Conservation (phyloP, 1,139 yeast species). For the Debaryomycetaceae sp. region DNA sequence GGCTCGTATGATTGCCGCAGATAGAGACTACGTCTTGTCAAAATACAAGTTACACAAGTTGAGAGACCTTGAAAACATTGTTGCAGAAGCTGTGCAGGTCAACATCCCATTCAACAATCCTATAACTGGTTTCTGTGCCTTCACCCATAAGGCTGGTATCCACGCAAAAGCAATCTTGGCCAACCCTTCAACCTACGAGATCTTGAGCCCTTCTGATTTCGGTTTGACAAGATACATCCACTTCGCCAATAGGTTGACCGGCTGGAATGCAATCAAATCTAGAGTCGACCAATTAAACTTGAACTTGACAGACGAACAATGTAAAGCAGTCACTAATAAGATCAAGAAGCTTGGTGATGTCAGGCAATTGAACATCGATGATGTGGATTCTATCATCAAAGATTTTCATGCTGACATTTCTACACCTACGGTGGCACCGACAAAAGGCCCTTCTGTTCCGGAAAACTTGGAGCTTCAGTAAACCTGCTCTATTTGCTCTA, state of each 20-base stretch:
- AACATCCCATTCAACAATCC: slow-evolving; percentile 61
- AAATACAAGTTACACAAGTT: slow-evolving; percentile 53
- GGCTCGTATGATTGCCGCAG: slow-evolving; percentile 62
- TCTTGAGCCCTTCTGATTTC: slow-evolving; percentile 54
- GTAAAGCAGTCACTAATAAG: slow-evolving; percentile 53
- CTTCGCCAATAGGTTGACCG: slow-evolving; percentile 58
- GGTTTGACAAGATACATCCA: slow-evolving; percentile 57
- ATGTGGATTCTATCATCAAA: slow-evolving; percentile 47
- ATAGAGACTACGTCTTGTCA: slow-evolving; percentile 54
- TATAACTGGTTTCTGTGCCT: slow-evolving; percentile 61
- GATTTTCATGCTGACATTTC: slow-evolving; percentile 39
- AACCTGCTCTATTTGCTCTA: too few relatives aligned
- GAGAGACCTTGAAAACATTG: slow-evolving; percentile 55
- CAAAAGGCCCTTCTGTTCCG: slow-evolving; percentile 3
- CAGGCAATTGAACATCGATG: slow-evolving; percentile 46
- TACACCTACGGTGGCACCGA: slow-evolving; percentile 22
- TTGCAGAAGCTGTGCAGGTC: slow-evolving; percentile 57
- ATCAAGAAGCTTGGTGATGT: slow-evolving; percentile 58
- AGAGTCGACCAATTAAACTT: slow-evolving; percentile 48
- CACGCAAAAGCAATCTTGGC: slow-evolving; percentile 61
- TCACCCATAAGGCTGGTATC: slow-evolving; percentile 61
- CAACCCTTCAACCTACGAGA: slow-evolving; percentile 59
- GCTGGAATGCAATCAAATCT: slow-evolving; percentile 51
- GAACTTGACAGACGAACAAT: slow-evolving; percentile 52
- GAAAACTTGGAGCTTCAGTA: slow-evolving; percentile 14